Conservation (phyloP, 768 basidiomycete genomes). For the Tricholomella constricta region DNA sequence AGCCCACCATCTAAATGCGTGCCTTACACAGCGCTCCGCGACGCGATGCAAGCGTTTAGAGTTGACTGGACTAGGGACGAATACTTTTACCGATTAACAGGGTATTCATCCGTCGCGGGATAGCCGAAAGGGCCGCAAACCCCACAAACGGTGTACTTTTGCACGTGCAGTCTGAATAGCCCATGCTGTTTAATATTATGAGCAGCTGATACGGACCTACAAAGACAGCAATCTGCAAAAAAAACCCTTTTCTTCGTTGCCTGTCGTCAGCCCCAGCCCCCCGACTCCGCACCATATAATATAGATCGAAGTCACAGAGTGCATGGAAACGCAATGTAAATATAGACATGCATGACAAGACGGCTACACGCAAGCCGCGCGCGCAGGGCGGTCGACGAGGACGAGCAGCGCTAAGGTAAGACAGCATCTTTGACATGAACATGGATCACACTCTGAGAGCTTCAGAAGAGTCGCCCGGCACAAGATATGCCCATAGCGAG, state of each 20-base stretch:
- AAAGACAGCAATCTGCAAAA: too few species aligned
- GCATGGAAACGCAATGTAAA: background rate
- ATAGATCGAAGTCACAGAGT: background rate
- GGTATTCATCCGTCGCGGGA: background rate
- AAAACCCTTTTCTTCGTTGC: too few species aligned
- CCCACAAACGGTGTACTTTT: background rate
- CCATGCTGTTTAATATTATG: too few species aligned
- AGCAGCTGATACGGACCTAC: background rate
- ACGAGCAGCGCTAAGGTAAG: background rate
- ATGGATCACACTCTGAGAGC: too few species aligned
- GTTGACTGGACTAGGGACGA: background rate
- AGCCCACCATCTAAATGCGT: background rate
- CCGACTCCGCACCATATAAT: too few species aligned
- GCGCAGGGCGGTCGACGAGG: background rate
- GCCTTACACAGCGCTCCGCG: background rate
- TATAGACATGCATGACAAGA: background rate
- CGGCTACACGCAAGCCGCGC: background rate
- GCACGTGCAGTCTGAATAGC: background rate
- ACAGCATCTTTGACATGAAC: background rate
- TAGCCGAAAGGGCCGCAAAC: slow-evolving; percentile 7
- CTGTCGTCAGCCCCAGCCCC: too few species aligned
- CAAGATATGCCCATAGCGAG: background rate
- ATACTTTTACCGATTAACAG: background rate
- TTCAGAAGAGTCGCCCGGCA: background rate
- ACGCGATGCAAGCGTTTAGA: background rate